Conservation (phyloP, 2,329 filamentous ascomycete species). For the Ceratocystis eucalypticola region DNA sequence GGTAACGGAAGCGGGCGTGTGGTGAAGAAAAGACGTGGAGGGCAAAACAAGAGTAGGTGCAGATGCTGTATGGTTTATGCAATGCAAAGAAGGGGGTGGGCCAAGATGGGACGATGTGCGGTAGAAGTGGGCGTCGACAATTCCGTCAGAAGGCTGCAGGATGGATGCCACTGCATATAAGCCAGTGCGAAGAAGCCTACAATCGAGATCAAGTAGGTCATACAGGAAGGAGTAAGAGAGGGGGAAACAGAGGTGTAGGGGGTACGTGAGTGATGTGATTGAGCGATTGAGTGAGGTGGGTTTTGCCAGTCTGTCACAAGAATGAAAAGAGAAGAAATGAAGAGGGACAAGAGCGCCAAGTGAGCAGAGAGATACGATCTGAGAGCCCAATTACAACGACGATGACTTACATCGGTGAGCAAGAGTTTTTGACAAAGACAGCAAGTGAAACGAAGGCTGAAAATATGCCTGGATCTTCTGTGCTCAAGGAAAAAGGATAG, state of each 20-base stretch:
- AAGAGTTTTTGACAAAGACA: neutral
- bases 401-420: neutral
- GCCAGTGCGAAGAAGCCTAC: neutral
- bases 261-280: neutral
- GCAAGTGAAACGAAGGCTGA: neutral
- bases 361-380: neutral
- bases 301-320: neutral
- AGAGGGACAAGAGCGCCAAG: neutral
- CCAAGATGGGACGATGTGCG: constrained; percentile 6
- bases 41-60: neutral
- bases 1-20: neutral
- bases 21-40: neutral
- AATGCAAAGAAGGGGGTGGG: constrained; percentile 5
- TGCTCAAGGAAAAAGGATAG: neutral
- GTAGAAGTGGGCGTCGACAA: neutral
- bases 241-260: neutral
- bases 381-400: neutral
- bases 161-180: neutral
- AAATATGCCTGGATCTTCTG: neutral
- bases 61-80: neutral
- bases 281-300: neutral
- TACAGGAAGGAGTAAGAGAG: neutral
- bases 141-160: neutral
- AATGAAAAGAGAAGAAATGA: neutral
- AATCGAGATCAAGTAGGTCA: constrained; percentile 3